phyloP scores from a whole-genome alignment of 2,329 filamentous ascomycete genomes.

The Immersiporthe knoxdaviesiana region DNA sequence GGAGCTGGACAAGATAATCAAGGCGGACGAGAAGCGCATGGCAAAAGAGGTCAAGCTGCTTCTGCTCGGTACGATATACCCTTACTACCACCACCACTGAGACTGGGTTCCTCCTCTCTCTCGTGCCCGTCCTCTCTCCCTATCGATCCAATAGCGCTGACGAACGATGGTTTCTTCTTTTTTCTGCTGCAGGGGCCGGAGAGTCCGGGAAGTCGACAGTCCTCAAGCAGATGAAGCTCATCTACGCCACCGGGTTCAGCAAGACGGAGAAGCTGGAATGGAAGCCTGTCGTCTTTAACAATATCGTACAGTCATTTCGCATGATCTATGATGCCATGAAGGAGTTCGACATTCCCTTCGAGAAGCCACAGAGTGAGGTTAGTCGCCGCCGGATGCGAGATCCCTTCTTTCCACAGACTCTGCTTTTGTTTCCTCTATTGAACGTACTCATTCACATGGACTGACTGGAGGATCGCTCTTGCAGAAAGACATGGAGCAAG shows the following conservation, averaged over 20 bases:
- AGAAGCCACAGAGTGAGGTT: slow-evolving; percentile 79
- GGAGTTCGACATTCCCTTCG: slow-evolving; percentile 78
- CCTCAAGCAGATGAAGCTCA: slow-evolving; percentile 98
- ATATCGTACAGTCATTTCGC: slow-evolving; percentile 90
- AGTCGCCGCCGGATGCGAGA: slow-evolving; percentile 37
- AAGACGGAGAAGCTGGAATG: slow-evolving; percentile 89
- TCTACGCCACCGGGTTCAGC: slow-evolving; percentile 90
- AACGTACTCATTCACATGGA: background rate
- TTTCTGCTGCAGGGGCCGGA: slow-evolving; percentile 67
- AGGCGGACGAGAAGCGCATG: slow-evolving; percentile 85
- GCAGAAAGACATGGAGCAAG: slow-evolving; percentile 76
- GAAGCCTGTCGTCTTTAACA: slow-evolving; percentile 94
- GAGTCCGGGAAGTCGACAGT: slow-evolving; percentile 97
- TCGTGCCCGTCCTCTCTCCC: background rate
- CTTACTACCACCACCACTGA: slow-evolving; percentile 33
- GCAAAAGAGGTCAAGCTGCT: slow-evolving; percentile 90
- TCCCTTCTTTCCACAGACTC: too few species aligned
- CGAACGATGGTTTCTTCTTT: background rate
- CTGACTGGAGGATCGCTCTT: slow-evolving; percentile 19
- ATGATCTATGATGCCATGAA: slow-evolving; percentile 90
- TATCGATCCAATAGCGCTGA: slow-evolving; percentile 9
- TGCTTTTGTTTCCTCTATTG: background rate
- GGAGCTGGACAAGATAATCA: slow-evolving; percentile 85
- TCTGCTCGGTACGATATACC: slow-evolving; percentile 71
- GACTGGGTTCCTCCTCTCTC: background rate